These are phyloP conservation scores for Oryza officinalis DNA, from an alignment of 176 grass and related monocot species.

Conservation along the genomic window DNA sequence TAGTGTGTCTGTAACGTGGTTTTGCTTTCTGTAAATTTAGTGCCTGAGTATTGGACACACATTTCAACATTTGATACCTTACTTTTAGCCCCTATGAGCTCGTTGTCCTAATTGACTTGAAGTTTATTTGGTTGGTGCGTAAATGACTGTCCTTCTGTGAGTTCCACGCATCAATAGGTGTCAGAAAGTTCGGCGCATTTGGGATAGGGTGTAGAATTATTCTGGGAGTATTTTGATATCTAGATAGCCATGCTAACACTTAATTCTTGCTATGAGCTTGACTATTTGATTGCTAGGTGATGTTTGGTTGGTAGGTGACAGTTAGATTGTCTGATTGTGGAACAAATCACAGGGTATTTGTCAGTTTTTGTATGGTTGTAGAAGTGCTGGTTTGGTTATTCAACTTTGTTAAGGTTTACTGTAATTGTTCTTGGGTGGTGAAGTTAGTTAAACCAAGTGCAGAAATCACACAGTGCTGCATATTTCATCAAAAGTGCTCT, in stretches of 20 bases:
- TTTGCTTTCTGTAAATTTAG: conserved; percentile 11
- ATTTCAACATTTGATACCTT: conserved; percentile 9
- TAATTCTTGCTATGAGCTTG: conserved; percentile 23
- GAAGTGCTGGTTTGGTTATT: conserved; percentile 20
- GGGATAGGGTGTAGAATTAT: not conserved
- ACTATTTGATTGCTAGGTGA: conserved; percentile 23
- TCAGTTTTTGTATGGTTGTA: not conserved
- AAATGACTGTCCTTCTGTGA: not conserved
- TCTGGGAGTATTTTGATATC: not conserved
- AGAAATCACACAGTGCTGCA: not conserved
- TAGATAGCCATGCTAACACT: conserved; percentile 16
- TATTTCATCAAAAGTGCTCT: conserved; percentile 26
- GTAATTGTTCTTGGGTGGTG: conserved; percentile 1
- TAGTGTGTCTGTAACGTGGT: not conserved
- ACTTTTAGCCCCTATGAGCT: conserved; percentile 13
- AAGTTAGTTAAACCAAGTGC: not conserved
- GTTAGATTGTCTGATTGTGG: conserved; percentile 18
- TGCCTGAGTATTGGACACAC: not conserved
- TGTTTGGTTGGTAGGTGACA: conserved; percentile 32
- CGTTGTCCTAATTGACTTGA: conserved; percentile 23
- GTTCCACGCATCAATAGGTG: conserved; percentile 6
- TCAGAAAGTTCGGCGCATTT: not conserved
- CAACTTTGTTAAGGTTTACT: not conserved
- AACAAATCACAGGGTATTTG: conserved; percentile 21
- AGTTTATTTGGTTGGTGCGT: conserved; percentile 12